Conservation (phyloP, 768 basidiomycete genomes). For the Ramaria rubella region DNA sequence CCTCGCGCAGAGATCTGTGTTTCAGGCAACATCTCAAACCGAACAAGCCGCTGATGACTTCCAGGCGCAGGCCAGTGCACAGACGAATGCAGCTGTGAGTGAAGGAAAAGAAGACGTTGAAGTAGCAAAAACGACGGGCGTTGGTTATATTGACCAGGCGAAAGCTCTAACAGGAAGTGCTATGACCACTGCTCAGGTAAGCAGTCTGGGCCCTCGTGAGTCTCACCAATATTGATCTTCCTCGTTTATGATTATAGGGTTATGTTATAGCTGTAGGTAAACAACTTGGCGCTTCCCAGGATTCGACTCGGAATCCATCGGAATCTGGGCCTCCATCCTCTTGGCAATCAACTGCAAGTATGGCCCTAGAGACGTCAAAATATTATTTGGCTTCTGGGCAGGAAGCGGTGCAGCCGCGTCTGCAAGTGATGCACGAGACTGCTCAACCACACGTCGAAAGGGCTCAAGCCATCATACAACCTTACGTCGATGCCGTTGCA, state of each 20-base stretch:
- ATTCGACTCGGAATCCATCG: conserved; percentile 9
- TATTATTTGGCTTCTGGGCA: conserved; percentile 26
- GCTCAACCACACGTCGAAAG: conserved; percentile 37
- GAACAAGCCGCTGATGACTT: conserved; percentile 24
- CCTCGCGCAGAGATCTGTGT: not conserved
- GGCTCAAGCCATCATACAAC: conserved; percentile 33
- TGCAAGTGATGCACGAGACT: conserved; percentile 33
- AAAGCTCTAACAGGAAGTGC: conserved; percentile 40
- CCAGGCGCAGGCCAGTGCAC: conserved; percentile 24
- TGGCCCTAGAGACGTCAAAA: conserved; percentile 27
- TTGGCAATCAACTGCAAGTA: conserved; percentile 28
- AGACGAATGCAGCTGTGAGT: conserved; percentile 46
- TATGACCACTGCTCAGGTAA: conserved; percentile 40
- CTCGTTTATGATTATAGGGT: not conserved
- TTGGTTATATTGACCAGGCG: conserved; percentile 49
- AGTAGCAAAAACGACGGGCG: conserved; percentile 37
- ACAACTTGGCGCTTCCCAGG: not conserved
- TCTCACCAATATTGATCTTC: not conserved
- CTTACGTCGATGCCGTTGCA: conserved; percentile 25
- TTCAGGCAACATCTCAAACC: conserved; percentile 13
- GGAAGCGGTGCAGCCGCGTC: conserved; percentile 31
- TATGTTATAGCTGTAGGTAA: conserved; percentile 7
- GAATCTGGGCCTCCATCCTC: conserved; percentile 24
- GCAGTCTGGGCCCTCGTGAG: conserved; percentile 9
- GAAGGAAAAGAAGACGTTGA: conserved; percentile 50